Conservation (phyloP, 345 rosid genomes). For the Heritiera littoralis region DNA sequence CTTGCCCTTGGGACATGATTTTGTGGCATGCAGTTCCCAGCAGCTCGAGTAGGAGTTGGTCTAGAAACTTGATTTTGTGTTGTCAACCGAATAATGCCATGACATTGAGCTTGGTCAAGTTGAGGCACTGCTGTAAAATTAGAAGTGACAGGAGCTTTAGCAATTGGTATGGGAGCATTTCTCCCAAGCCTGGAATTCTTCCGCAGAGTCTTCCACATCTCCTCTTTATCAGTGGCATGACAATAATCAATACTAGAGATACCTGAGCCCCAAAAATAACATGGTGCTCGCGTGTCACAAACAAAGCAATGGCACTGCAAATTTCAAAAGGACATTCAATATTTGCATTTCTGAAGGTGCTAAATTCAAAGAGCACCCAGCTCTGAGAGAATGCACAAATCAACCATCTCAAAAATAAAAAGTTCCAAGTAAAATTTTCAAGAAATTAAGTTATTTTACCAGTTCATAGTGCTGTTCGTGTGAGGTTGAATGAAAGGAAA, state of each 20-base stretch:
- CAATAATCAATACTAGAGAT: constrained; percentile 55
- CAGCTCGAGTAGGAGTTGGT: neutral
- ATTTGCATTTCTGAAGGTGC: constrained; percentile 5
- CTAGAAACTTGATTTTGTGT: constrained; percentile 11
- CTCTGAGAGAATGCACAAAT: neutral
- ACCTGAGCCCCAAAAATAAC: constrained; percentile 62
- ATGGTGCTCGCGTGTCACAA: constrained; percentile 78
- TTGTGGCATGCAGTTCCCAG: constrained; percentile 22
- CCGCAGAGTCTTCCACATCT: constrained; percentile 60
- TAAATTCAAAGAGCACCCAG: neutral
- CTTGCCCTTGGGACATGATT: constrained; percentile 26
- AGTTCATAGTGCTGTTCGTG: constrained; percentile 59
- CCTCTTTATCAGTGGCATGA: constrained; percentile 71
- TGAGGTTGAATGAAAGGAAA: constrained; percentile 58
- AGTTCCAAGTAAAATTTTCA: neutral
- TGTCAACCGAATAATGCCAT: constrained; percentile 16
- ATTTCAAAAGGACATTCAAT: constrained; percentile 11
- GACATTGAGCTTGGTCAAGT: constrained; percentile 27
- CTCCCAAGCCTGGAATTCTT: constrained; percentile 42
- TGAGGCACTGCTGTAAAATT: constrained; percentile 24
- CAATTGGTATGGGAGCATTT: constrained; percentile 24
- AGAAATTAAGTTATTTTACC: constrained; percentile 41
- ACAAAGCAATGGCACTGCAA: constrained; percentile 92
- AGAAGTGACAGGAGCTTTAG: constrained; percentile 21
- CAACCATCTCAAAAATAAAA: constrained; percentile 1